A percentile compares a stretch with the other conserved stretches of the same genome.
phyloP scores from a whole-genome alignment of 371 early-diverging fungal species.

The Mucor velutinosus region DNA sequence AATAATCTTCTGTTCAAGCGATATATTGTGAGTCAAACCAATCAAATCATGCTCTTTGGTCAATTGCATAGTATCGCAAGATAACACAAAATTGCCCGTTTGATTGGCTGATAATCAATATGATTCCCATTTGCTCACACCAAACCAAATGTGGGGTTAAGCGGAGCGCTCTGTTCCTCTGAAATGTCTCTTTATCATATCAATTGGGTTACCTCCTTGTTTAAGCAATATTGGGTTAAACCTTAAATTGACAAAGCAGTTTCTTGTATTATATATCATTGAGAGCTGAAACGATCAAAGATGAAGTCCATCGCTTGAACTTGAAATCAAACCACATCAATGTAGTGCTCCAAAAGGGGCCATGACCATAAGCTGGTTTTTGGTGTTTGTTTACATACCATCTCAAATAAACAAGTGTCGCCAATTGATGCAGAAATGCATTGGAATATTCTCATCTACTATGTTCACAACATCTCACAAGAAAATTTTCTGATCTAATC shows the following conservation, averaged over 20 bases:
- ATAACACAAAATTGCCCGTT: slow-evolving; percentile 2
- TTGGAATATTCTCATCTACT: background rate
- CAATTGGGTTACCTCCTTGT: background rate
- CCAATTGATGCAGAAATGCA: background rate
- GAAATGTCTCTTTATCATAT: background rate
- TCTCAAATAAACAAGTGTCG: background rate
- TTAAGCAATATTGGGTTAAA: background rate
- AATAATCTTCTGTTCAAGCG: slow-evolving; percentile 6
- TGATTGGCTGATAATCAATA: slow-evolving; percentile 30
- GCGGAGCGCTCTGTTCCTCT: background rate
- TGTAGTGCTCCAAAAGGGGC: background rate
- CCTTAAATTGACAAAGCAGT: background rate
- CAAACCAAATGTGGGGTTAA: slow-evolving; percentile 22
- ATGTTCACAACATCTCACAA: background rate
- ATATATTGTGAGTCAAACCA: slow-evolving; percentile 30
- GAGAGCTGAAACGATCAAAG: too few relatives aligned
- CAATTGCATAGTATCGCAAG: slow-evolving; percentile 18
- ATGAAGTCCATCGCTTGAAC: too few relatives aligned
- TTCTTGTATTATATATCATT: too few relatives aligned
- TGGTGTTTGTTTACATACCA: background rate
- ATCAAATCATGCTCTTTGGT: slow-evolving; percentile 13
- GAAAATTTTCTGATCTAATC: background rate
- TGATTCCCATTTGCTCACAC: slow-evolving; percentile 26
- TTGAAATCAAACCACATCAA: too few relatives aligned
- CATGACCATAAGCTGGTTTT: background rate